Percentiles rank a stretch among this genome's conserved stretches.
Evolutionary conservation across 305 asterid genomes (phyloP).

Genomic region (Fraxinus paxiana): DNA sequence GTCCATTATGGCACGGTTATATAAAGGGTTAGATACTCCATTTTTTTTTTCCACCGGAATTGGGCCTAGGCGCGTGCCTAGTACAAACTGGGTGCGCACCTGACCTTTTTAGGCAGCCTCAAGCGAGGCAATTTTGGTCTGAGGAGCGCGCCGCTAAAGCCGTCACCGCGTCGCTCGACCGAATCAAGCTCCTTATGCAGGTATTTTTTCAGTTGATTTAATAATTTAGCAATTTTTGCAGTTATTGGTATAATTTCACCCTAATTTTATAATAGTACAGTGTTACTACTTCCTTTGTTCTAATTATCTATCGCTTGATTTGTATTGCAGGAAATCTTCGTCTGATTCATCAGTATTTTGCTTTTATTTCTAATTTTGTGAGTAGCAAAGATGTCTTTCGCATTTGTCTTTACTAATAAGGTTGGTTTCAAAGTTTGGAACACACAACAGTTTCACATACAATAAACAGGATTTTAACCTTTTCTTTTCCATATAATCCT

Average conservation of each 20-base stretch:
- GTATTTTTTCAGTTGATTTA: constrained; percentile 21
- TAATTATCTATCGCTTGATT: background rate
- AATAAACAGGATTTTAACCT: background rate
- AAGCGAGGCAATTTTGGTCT: no score
- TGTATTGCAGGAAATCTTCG: background rate
- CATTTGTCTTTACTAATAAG: background rate
- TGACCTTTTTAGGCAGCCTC: no score
- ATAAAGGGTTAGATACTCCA: no score
- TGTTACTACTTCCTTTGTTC: background rate
- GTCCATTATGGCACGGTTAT: no score
- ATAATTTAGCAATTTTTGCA: background rate
- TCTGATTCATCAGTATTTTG: background rate
- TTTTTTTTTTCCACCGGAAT: no score
- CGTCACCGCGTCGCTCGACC: constrained; percentile 87
- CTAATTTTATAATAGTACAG: background rate
- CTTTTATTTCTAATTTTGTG: background rate
- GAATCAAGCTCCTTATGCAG: constrained; percentile 86
- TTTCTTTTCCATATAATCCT: background rate
- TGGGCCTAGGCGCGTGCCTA: no score
- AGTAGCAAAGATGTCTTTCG: background rate
- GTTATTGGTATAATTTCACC: background rate
- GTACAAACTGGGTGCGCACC: no score
- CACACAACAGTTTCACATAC: background rate
- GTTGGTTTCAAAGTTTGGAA: background rate
- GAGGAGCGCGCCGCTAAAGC: constrained; percentile 49